A percentile compares a stretch with the other conserved stretches of the same genome.
These are phyloP conservation scores for Paxillus involutus DNA, from an alignment of 768 basidiomycete species.

Conservation along the genomic window DNA sequence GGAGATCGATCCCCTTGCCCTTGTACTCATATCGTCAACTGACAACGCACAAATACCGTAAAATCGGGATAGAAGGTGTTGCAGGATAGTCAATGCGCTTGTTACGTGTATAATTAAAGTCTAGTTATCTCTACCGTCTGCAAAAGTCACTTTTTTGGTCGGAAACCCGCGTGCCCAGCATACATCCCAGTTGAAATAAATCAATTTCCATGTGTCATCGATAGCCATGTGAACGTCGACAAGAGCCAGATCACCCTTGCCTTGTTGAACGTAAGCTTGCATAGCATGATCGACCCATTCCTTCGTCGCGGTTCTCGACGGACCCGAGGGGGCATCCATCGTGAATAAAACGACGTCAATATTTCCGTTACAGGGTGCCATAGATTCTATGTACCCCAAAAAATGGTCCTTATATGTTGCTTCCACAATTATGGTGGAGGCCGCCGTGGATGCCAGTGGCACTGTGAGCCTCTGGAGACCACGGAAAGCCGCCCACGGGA, in stretches of 20 bases:
- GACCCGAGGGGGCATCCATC: background rate
- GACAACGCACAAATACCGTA: too few species aligned
- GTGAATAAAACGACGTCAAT: background rate
- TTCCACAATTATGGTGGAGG: background rate
- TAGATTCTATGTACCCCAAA: background rate
- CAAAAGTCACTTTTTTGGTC: too few species aligned
- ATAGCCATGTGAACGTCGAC: background rate
- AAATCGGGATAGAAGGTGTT: too few species aligned
- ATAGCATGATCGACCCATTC: background rate
- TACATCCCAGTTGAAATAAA: background rate
- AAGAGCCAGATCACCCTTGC: background rate
- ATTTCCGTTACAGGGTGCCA: background rate
- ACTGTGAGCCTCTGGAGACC: slow-evolving; percentile 17
- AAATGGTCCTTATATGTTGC: too few species aligned
- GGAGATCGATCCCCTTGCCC: too few species aligned
- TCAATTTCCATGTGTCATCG: background rate
- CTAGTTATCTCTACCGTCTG: too few species aligned
- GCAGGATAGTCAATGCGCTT: too few species aligned
- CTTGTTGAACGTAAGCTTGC: background rate
- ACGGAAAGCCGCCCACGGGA: slow-evolving; percentile 34
- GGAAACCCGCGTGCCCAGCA: background rate
- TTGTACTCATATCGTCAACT: too few species aligned
- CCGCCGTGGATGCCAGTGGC: background rate
- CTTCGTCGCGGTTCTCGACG: background rate
- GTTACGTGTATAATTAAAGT: too few species aligned